phyloP scores from a whole-genome alignment of 2,329 filamentous ascomycete species.

The Xylariaceae sp. region DNA sequence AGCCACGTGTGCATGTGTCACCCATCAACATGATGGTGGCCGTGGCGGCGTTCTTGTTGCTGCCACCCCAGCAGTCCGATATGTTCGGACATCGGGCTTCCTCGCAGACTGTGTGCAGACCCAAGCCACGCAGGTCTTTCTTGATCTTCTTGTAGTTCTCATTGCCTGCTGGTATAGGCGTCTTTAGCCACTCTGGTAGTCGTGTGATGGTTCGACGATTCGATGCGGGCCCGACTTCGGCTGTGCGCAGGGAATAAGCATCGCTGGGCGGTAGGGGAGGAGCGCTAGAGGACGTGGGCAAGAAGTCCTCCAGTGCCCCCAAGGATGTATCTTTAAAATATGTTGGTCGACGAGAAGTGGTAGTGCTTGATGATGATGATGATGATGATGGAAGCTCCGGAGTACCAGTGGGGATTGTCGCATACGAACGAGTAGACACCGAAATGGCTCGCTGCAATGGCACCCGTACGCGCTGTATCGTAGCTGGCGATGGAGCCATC shows the following conservation, averaged over 20 bases:
- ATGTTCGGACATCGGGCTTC: constrained; percentile 98
- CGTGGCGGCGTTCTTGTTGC: constrained; percentile 85
- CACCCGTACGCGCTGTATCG: constrained; percentile 38
- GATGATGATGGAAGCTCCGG: constrained; percentile 37
- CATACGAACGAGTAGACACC: constrained; percentile 38
- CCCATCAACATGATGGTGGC: constrained; percentile 99
- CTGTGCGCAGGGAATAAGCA: constrained; percentile 66
- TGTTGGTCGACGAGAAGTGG: constrained; percentile 48
- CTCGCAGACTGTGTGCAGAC: constrained; percentile 95
- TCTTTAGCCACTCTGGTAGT: constrained; percentile 94
- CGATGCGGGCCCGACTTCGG: constrained; percentile 68
- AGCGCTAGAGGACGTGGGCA: constrained; percentile 50
- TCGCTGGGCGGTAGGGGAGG: constrained; percentile 57
- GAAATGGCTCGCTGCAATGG: constrained; percentile 40
- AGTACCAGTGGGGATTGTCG: constrained; percentile 39
- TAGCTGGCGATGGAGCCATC: constrained; percentile 40
- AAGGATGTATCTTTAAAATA: constrained; percentile 68
- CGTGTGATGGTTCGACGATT: constrained; percentile 72
- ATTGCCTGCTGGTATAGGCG: constrained; percentile 83
- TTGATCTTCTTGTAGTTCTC: constrained; percentile 94
- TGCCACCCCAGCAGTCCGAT: constrained; percentile 95
- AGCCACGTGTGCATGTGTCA: constrained; percentile 95
- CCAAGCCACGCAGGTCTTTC: constrained; percentile 85
- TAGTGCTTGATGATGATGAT: constrained; percentile 19
- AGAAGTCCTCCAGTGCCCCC: constrained; percentile 65